Conservation (phyloP, 2,329 filamentous ascomycete genomes). For the Monilinia laxa region DNA sequence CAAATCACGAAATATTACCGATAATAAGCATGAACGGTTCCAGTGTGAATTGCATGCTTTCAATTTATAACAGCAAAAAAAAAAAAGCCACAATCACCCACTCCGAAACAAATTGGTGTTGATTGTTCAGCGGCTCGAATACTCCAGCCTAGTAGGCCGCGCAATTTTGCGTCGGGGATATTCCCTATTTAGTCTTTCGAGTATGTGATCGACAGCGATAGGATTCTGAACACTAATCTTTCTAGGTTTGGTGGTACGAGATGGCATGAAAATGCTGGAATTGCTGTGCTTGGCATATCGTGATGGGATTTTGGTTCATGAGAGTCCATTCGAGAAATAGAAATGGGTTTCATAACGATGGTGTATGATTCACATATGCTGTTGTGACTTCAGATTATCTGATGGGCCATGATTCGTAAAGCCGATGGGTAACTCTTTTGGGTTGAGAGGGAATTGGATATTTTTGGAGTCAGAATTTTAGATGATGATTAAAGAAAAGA, state of each 20-base stretch:
- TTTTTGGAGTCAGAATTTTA: background rate
- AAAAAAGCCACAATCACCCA: conserved; percentile 12
- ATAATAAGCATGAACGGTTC: conserved; percentile 14
- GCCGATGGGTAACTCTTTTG: background rate
- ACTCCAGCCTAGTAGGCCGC: conserved; percentile 2
- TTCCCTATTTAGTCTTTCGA: conserved; percentile 9
- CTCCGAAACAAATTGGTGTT: conserved; percentile 4
- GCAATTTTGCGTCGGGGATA: conserved; percentile 22
- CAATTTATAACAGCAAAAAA: background rate
- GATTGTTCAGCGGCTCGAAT: conserved; percentile 18
- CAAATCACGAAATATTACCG: background rate
- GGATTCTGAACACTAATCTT: conserved; percentile 2
- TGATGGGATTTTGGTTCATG: background rate
- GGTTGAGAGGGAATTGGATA: background rate
- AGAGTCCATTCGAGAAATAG: background rate
- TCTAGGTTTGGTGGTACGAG: conserved; percentile 9
- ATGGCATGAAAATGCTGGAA: conserved; percentile 16
- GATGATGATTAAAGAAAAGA: background rate
- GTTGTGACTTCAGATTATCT: background rate
- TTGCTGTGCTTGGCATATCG: background rate
- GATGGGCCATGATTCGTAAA: background rate
- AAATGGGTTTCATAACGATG: background rate
- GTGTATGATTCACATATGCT: background rate
- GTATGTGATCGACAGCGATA: conserved; percentile 14
- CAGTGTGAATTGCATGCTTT: background rate